Evolutionary conservation across 495 filamentous ascomycete species (phyloP), one percentile per base, ranked within the genome.

Genomic region (Opeltia flavorubescens): DNA sequence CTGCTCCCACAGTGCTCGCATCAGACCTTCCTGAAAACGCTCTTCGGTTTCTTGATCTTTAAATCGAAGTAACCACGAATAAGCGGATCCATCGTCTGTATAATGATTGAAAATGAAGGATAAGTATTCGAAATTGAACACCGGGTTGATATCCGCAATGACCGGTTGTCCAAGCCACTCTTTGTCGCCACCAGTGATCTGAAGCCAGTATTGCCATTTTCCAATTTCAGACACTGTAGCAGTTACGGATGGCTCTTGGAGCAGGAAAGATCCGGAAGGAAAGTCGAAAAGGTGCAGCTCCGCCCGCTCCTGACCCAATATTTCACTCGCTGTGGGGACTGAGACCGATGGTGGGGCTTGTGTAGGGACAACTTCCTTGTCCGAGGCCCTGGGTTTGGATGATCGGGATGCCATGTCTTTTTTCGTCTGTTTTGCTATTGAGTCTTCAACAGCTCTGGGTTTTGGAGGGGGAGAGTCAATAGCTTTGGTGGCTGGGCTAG

Each of bases 21-120:
- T 89, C 28, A 96, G 64, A 25, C 88, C 93, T 52, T 91, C 83
- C 59, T 98, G 93, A 68, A 98, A 96, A 20, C 75, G 71, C 61
- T 94, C 86, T 31, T 88, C 72, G 0, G 80, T 78, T 28, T 78
- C 68, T 45, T 81, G 78, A 49, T 94, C 83, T 54, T 81, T 84
- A 70, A 98, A 98, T 23, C 89, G 78, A 26, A 98, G 66, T 4
- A 98, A 76, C 91, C 93, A 98, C 0, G 93, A 96, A 60, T 86
- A 95, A 5, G 91, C 89, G 7, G 84, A 81, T 3, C 89, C 87
- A 62, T 94, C 85, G 13, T 81, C 74, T 6, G 80, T 70, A 57
- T 94, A 96, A 57, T 95, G 86, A 58, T 96, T 96, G 72, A 98
- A 98, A 59, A 98, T 95, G 64, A 96, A 95, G 2, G 91, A 95